Conservation (phyloP, 345 rosid genomes). For the Eucalyptus regnans region DNA sequence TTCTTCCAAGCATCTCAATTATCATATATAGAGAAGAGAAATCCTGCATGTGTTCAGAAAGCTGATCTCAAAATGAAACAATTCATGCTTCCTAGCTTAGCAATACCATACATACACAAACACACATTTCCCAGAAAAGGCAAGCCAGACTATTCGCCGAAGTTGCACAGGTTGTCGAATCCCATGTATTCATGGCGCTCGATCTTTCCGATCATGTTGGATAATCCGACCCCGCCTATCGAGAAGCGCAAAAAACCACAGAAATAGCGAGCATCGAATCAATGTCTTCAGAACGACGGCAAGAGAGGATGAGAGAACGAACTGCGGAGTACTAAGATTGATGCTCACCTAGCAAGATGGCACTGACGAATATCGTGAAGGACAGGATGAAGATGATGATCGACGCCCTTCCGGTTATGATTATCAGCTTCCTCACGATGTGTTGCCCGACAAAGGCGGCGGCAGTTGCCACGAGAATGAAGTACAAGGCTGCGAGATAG, state of each 20-base stretch:
- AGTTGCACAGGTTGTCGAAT: conserved; percentile 10
- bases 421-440: not conserved
- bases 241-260: not conserved
- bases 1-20: not conserved
- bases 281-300: not conserved
- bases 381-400: conserved; percentile 1
- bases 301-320: not conserved
- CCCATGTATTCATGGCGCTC: conserved; percentile 11
- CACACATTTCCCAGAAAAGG: not conserved
- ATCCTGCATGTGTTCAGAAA: not conserved
- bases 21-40: not conserved
- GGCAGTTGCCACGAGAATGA: not conserved
- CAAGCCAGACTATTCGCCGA: not conserved
- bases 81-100: not conserved
- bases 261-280: not conserved
- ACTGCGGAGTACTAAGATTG: not conserved
- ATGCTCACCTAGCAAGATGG: conserved; percentile 3
- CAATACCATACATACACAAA: not conserved
- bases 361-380: conserved; percentile 6
- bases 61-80: not conserved
- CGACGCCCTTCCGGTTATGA: conserved; percentile 5
- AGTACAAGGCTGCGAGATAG: conserved; percentile 2
- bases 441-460: conserved; percentile 2
- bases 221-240: conserved; percentile 13
- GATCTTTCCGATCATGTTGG: conserved; percentile 12